Percentiles rank a stretch among this genome's conserved stretches.
Conservation (phyloP, 805 yeast genomes). For the Lipomyces japonicus region DNA sequence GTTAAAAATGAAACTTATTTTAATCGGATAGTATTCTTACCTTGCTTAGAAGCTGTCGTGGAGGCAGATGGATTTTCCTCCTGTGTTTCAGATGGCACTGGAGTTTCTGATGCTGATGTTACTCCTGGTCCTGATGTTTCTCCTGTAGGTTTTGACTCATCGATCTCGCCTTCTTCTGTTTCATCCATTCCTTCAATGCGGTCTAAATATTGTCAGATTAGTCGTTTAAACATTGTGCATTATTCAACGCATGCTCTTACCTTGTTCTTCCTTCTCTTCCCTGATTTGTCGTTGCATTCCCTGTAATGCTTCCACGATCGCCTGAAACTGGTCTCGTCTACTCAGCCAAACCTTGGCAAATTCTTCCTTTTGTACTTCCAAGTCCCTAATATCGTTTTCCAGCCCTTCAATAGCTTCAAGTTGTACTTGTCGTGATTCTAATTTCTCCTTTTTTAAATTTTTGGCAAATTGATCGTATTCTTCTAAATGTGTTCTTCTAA, state of each 20-base stretch:
- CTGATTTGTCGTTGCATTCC: constrained; percentile 25
- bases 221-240: background rate
- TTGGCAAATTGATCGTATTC: constrained; percentile 28
- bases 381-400: constrained; percentile 30
- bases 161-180: constrained; percentile 18
- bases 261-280: constrained; percentile 26
- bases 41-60: too few species aligned
- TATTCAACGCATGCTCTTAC: background rate
- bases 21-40: too few species aligned
- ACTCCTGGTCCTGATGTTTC: background rate
- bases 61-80: too few species aligned
- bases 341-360: constrained; percentile 28
- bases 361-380: constrained; percentile 25
- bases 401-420: constrained; percentile 21
- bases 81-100: too few species aligned
- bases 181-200: constrained; percentile 18
- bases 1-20: too few species aligned
- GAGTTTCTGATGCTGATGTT: background rate
- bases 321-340: constrained; percentile 29
- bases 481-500: constrained; percentile 28
- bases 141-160: constrained; percentile 2
- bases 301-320: constrained; percentile 28
- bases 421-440: constrained; percentile 29
- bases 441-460: constrained; percentile 6
- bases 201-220: constrained; percentile 5